Evolutionary conservation across 2,329 filamentous ascomycete genomes (phyloP), one percentile per base, ranked within the genome.

Genomic region (Phaeosphaeriaceae sp.): DNA sequence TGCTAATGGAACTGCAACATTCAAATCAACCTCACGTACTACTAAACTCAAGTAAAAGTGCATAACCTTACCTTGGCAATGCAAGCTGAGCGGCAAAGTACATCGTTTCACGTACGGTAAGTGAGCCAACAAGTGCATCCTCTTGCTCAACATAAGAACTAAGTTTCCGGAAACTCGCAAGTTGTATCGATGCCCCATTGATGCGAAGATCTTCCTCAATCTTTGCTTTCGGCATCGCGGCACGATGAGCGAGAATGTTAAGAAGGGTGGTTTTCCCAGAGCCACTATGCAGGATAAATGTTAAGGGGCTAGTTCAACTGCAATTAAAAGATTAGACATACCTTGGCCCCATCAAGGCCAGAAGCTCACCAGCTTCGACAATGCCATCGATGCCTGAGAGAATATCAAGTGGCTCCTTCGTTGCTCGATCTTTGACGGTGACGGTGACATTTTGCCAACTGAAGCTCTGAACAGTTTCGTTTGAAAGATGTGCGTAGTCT

Each of bases 71-170:
- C 69, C 63, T 74, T 16, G 77, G 76, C 4, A 87, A 61, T 52
- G 85, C 74, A 3, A 95, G 81, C 21, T 87, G 82, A 0, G 90
- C 88, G 0, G 89, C 87, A 70, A 95, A 95, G 54, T 85, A 76
- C 52, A 96, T 75, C 0, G 90, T 95, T 76, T 95, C 91, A 21
- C 82, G 79, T 7, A 93, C 89, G 0, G 90, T 95, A 56, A 95
- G 77, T 0, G 87, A 87, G 4, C 90, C 91, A 42, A 93, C 88
- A 11, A 95, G 79, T 1, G 89, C 87, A 76, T 96, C 91, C 58
- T 95, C 90, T 71, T 96, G 91, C 76, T 96, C 91, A 17, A 95
- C 91, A 66, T 92, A 95, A 38, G 85, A 85, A 46, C 83, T 87
- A 41, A 93, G 79, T 39, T 83, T 79, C 15, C 84, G 83, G 59